phyloP scores from a whole-genome alignment of 169 alveolate genomes.

The Plasmodium falciparum region DNA sequence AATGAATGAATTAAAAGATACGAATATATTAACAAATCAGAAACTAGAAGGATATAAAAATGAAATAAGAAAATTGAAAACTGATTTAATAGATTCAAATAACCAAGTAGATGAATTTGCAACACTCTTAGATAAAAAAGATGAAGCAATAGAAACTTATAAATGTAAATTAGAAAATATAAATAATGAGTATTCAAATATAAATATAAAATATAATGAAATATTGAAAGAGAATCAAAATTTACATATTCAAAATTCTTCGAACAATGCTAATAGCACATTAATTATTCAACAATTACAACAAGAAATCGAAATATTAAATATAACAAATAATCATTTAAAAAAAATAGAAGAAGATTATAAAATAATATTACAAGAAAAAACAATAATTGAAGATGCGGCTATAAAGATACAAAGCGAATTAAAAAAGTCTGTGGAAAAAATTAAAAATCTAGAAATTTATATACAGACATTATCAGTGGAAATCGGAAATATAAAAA shows the following conservation, averaged over 20 bases:
- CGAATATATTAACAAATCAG: conserved; percentile 31
- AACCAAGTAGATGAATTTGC: conserved; percentile 73
- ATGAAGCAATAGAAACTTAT: conserved; percentile 52
- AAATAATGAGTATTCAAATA: conserved; percentile 37
- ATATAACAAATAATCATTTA: conserved; percentile 54
- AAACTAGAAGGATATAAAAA: conserved; percentile 50
- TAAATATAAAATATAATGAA: conserved; percentile 40
- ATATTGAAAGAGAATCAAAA: conserved; percentile 62
- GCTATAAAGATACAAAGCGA: conserved; percentile 76
- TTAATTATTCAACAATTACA: conserved; percentile 69
- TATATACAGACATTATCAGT: conserved; percentile 65
- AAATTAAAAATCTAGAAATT: conserved; percentile 58
- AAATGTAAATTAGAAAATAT: conserved; percentile 40
- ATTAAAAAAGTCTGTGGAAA: conserved; percentile 72
- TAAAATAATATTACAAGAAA: conserved; percentile 61
- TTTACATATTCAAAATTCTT: conserved; percentile 46
- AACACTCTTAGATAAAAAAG: conserved; percentile 63
- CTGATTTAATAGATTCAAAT: conserved; percentile 66
- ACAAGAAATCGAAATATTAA: conserved; percentile 62
- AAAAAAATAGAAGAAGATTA: conserved; percentile 70
- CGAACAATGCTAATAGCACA: conserved; percentile 55
- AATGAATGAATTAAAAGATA: conserved; percentile 61
- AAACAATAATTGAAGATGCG: conserved; percentile 72
- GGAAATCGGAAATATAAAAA: conserved; percentile 41
- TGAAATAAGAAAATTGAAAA: conserved; percentile 61